Evolutionary conservation across 164 flowering plant species (phyloP).

Genomic region (Houttuynia cordata): DNA sequence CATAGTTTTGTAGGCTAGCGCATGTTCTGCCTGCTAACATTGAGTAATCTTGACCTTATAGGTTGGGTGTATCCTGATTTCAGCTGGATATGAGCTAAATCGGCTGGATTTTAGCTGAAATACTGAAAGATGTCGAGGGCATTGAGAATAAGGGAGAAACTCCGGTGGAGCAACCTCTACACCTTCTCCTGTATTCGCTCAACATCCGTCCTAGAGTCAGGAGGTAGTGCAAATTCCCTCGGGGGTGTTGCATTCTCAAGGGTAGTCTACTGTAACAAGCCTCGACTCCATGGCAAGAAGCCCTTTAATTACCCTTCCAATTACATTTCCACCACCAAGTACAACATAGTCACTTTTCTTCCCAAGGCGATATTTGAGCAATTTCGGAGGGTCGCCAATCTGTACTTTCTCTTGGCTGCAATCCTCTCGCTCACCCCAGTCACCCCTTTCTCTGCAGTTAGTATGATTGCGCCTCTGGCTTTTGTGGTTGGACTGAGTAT

Average conservation of each 20-base stretch:
- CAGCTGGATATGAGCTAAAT: constrained; percentile 5
- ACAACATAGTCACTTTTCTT: constrained; percentile 25
- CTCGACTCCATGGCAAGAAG: constrained; percentile 21
- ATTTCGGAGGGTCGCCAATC: constrained; percentile 34
- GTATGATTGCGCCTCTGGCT: constrained; percentile 33
- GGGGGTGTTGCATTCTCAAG: constrained; percentile 31
- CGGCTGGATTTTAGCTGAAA: constrained; percentile 6
- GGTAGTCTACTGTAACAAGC: constrained; percentile 27
- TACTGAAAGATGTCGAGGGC: constrained; percentile 13
- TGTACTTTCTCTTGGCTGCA: constrained; percentile 38
- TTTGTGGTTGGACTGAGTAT: constrained; percentile 39
- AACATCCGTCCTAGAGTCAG: constrained; percentile 13
- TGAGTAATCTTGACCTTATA: neutral
- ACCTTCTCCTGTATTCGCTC: constrained; percentile 35
- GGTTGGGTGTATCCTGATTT: neutral
- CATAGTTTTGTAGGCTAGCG: neutral
- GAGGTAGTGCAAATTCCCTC: constrained; percentile 8
- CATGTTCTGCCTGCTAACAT: neutral
- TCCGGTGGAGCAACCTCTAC: constrained; percentile 35
- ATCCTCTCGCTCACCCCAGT: constrained; percentile 27
- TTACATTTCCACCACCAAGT: constrained; percentile 33
- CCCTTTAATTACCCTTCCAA: constrained; percentile 27
- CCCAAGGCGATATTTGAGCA: constrained; percentile 43
- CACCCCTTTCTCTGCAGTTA: constrained; percentile 28
- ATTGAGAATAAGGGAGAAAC: constrained; percentile 24